phyloP scores from a whole-genome alignment of 139 green algal genomes.

The Pseudopediastrum boryanum region DNA sequence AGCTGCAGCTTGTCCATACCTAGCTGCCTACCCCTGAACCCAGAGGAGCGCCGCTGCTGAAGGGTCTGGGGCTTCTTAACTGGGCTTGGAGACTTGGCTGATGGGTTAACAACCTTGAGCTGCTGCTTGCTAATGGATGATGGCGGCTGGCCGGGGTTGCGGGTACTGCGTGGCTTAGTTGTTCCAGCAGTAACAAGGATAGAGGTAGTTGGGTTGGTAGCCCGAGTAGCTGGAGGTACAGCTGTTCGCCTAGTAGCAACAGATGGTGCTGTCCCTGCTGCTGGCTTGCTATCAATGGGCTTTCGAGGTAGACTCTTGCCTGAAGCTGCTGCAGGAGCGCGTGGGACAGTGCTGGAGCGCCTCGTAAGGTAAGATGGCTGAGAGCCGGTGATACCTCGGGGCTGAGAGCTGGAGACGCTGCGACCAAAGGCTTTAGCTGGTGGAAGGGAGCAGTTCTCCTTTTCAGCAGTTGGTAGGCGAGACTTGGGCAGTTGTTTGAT shows the following conservation, averaged over 20 bases:
- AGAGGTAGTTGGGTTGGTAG: background rate
- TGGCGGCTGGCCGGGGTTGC: background rate
- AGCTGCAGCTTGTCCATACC: slow-evolving; percentile 40
- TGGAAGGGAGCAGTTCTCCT: too few relatives aligned
- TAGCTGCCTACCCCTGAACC: slow-evolving; percentile 2
- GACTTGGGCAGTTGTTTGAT: too few relatives aligned
- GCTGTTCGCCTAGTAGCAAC: background rate
- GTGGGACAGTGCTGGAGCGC: too few relatives aligned
- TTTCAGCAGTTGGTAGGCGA: too few relatives aligned
- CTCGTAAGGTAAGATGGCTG: too few relatives aligned
- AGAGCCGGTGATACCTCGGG: too few relatives aligned
- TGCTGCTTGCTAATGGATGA: background rate
- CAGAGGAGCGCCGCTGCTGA: slow-evolving; percentile 6
- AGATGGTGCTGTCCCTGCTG: slow-evolving; percentile 8
- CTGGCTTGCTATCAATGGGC: background rate
- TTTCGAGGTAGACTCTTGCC: background rate
- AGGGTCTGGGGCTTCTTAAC: background rate
- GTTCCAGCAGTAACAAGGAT: background rate
- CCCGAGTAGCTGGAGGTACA: background rate
- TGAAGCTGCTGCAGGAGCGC: too few relatives aligned
- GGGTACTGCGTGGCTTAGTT: background rate
- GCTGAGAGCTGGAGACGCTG: too few relatives aligned
- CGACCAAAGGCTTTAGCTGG: too few relatives aligned
- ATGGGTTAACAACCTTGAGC: background rate
- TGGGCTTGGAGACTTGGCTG: background rate